phyloP scores from a whole-genome alignment of 1,284 basidiomycete species.

The Pseudozyma flocculosa region DNA sequence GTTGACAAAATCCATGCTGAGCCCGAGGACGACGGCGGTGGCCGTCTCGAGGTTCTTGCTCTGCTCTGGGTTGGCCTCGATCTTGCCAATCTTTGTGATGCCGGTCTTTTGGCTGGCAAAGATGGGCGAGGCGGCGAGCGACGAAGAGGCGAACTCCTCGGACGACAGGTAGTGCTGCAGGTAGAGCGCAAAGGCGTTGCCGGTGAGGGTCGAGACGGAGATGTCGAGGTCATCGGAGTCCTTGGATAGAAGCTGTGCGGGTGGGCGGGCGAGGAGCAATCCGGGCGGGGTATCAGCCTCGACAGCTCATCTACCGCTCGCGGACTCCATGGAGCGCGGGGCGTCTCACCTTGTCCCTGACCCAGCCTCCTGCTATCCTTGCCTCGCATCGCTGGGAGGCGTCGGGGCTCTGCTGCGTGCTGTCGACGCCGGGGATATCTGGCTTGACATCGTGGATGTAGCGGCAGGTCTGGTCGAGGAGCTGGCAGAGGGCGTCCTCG shows the following conservation, averaged over 20 bases:
- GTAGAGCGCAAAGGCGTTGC: conserved; percentile 80
- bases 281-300: not conserved
- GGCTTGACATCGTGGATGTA: conserved; percentile 41
- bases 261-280: not conserved
- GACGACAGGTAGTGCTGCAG: conserved; percentile 71
- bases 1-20: conserved; percentile 93
- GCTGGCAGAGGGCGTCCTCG: conserved; percentile 40
- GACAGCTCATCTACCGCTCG: not conserved
- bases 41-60: conserved; percentile 98
- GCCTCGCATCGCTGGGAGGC: conserved; percentile 26
- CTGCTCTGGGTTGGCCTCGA: conserved; percentile 93
- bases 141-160: conserved; percentile 39
- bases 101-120: conserved; percentile 19
- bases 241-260: conserved; percentile 72
- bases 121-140: conserved; percentile 61
- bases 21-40: conserved; percentile 76
- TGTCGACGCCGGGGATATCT: conserved; percentile 22
- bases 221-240: conserved; percentile 92
- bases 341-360: conserved; percentile 82
- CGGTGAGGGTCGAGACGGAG: conserved; percentile 81
- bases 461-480: conserved; percentile 47
- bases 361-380: conserved; percentile 82
- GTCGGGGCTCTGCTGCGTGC: conserved; percentile 20
- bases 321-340: conserved; percentile 13
- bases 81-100: conserved; percentile 65